A percentile compares a stretch with the other conserved stretches of the same genome.
Conservation (phyloP, 1,284 basidiomycete species). For the Meira miltonrushii region DNA sequence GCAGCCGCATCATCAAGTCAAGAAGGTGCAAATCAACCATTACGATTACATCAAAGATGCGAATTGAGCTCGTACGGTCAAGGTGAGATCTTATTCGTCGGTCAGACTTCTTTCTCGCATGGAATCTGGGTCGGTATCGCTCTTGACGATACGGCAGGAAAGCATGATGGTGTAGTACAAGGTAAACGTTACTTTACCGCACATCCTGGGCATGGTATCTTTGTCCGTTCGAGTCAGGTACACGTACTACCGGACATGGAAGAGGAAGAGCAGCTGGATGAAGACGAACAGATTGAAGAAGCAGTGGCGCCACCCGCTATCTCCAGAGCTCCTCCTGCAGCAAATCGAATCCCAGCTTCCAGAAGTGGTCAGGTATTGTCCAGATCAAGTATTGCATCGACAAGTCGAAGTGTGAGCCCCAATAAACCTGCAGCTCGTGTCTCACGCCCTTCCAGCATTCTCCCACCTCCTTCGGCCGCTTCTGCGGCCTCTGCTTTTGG, state of each 20-base stretch:
- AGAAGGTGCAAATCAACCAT: not conserved
- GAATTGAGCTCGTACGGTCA: slow-evolving; percentile 58
- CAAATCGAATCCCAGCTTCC: not conserved
- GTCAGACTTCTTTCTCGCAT: slow-evolving; percentile 71
- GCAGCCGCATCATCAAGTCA: too few species aligned
- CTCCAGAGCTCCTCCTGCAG: not conserved
- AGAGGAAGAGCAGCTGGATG: slow-evolving; percentile 23
- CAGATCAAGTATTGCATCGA: slow-evolving; percentile 1
- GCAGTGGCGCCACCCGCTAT: not conserved
- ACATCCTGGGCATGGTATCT: slow-evolving; percentile 73
- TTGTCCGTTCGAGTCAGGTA: slow-evolving; percentile 83
- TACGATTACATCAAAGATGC: slow-evolving; percentile 39
- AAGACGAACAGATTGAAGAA: slow-evolving; percentile 3
- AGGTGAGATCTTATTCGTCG: slow-evolving; percentile 80
- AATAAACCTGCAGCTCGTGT: not conserved
- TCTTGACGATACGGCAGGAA: slow-evolving; percentile 68
- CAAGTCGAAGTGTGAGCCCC: not conserved
- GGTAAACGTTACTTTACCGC: slow-evolving; percentile 81
- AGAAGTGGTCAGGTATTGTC: slow-evolving; percentile 4
- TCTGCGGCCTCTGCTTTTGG: not conserved
- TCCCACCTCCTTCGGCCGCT: not conserved
- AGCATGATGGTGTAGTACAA: slow-evolving; percentile 89
- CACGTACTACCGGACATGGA: slow-evolving; percentile 57
- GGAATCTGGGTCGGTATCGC: slow-evolving; percentile 96
- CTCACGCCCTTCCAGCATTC: not conserved